Conservation (phyloP, 495 filamentous ascomycete genomes). For the Stereocaulon alpinum region DNA sequence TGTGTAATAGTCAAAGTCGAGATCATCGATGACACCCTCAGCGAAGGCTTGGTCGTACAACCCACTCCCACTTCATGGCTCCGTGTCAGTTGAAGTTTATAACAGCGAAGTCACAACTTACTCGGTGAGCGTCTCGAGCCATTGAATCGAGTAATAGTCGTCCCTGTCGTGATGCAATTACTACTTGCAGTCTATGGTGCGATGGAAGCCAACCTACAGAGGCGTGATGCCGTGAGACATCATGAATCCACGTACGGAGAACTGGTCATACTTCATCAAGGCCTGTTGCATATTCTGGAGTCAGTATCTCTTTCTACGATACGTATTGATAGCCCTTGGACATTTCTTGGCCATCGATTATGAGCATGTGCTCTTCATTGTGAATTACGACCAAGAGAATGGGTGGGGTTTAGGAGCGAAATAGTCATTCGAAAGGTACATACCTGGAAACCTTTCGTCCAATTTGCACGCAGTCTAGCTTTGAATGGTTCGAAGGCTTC, state of each 20-base stretch:
- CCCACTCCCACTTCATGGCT: conserved; percentile 17
- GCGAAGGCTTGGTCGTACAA: conserved; percentile 26
- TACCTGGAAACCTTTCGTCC: conserved; percentile 1
- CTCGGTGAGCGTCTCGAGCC: conserved; percentile 12
- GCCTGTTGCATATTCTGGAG: neutral
- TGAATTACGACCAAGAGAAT: too few relatives aligned
- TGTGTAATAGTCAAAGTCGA: conserved; percentile 20
- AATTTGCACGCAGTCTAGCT: neutral
- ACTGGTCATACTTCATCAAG: conserved; percentile 11
- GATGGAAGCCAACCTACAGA: neutral
- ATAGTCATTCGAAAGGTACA: too few relatives aligned
- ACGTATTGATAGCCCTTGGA: too few relatives aligned
- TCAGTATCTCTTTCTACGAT: too few relatives aligned
- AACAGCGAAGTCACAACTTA: neutral
- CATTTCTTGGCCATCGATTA: too few relatives aligned
- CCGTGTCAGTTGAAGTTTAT: neutral
- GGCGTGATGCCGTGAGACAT: conserved; percentile 8
- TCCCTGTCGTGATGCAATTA: neutral
- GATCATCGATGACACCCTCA: conserved; percentile 25
- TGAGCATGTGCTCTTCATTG: too few relatives aligned
- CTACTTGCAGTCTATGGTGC: neutral
- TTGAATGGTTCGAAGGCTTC: conserved; percentile 6
- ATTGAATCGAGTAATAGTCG: conserved; percentile 8
- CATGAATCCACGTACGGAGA: conserved; percentile 6
- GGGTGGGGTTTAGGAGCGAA: too few relatives aligned